Evolutionary conservation across 2,329 filamentous ascomycete genomes (phyloP), one percentile per base, ranked within the genome.

Genomic region (Neurospora sp.): DNA sequence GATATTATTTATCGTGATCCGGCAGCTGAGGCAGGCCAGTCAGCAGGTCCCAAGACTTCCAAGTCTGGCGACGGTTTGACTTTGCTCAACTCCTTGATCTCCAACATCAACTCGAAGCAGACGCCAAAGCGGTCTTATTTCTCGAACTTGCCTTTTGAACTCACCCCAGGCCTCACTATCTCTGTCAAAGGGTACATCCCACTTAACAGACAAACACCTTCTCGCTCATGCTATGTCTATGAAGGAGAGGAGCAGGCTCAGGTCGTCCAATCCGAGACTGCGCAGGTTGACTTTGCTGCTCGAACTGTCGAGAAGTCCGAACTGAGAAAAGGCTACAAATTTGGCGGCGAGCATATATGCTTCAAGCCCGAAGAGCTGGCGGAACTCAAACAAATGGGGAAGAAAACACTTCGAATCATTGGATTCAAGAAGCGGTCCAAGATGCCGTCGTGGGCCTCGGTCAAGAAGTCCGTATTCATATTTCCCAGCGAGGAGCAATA

Each of bases 121-220:
- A 90, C 92, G 0, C 89, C 94, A 1, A 93, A 96, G 72, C 87
- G 96, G 71, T 88, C 95, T 0, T 84, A 96, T 2, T 98, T 99
- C 79, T 92, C 91, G 2, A 92, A 91, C 68, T 83, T 97, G n/a
- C 88, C 92, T 0, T 86, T 99, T 69, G 94, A 98, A 78, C 86
- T 99, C 69, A 93, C 92, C 0, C 94, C 95, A 0, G 89, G 89
- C 1, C 82, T 99, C 33, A 89, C 86, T 62, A 97, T 99, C 69
- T 94, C 94, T 0, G 90, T 99, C 46, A 97, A 96, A 76, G 96
- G 96, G 6, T 99, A 95, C 81, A 92, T 97, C 67, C 82, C 97
- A 12, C 85, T 97, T 69, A 95, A 97, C 76, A 88, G 89, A 65
- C 95, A 98, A 78, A 87, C 88, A 67, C 91, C 93, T 12, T 90